Base-by-base conservation (phyloP, 2,329 filamentous ascomycete genomes). In the Mycosphaerella sp. region DNA sequence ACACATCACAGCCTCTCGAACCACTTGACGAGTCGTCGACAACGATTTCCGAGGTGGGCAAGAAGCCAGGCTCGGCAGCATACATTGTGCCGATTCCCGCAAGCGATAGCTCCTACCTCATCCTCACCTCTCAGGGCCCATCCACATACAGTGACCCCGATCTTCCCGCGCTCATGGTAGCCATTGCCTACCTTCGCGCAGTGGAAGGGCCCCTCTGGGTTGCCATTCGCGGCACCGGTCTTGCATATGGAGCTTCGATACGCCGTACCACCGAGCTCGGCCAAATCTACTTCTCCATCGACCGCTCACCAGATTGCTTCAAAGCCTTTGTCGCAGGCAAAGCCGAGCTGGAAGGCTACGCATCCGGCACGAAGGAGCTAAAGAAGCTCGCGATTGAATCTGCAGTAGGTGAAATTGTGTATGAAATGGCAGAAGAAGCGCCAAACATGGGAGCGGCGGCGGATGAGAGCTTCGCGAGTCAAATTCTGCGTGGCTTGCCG, bases 151-250 rank as follows among this genome's bases (percentile, higher is more conserved):
- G 80, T 3, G 86, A 96, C 65, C 85, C 90, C 0, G 80, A 82
- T 12, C 77, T 97, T 1, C 90, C 93, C 0, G 85, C 91, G 2
- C 79, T 95, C 48, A 82, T 95, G 69, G 91, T 98, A 6, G 90
- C 92, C 0, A 82, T 90, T 47, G 84, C 90, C 17, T 97, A 96
- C 68, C 85, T 98, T 57, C 91, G 96, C 67, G 85, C 90, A 0
- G 87, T 95, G 14, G 93, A 98, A 71, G 93, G 93, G 0, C 93
- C 93, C 0, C 81, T 98, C 32, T 97, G 93, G 92, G 86, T 86
- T 59, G 89, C 89, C 0, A 87, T 97, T 46, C 89, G 93, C 45
- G 93, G 93, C 53, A 93, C 89, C 42, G 93, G 93, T 43, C 83
- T 97, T 49, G 93, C 93, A 0, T 98, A 98, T 67, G 91, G 91